These are phyloP conservation scores for Tolypocladium inflatum DNA, from an alignment of 2,329 filamentous ascomycete genomes.

Conservation along the genomic window DNA sequence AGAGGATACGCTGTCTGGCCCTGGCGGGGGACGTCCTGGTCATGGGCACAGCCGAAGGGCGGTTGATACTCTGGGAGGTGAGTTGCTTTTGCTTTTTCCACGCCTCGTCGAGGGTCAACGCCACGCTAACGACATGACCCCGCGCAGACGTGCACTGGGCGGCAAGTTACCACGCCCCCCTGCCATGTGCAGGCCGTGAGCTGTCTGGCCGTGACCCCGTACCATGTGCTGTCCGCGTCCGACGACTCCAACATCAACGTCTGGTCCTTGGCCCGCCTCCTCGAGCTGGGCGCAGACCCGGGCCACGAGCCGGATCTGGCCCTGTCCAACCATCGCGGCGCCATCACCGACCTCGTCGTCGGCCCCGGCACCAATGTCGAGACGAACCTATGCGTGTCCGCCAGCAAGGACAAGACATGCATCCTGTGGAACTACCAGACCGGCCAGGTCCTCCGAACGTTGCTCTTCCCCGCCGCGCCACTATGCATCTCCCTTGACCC, in stretches of 20 bases:
- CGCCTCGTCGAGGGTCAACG: slow-evolving; percentile 3
- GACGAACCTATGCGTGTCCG: slow-evolving; percentile 75
- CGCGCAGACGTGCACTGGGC: slow-evolving; percentile 59
- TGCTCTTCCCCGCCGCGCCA: slow-evolving; percentile 67
- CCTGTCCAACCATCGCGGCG: slow-evolving; percentile 68
- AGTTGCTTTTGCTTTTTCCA: slow-evolving; percentile 15
- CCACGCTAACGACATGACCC: slow-evolving; percentile 3
- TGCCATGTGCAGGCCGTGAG: slow-evolving; percentile 76
- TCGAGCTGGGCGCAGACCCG: slow-evolving; percentile 46
- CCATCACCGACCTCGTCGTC: slow-evolving; percentile 53
- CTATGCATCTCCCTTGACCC: slow-evolving; percentile 70
- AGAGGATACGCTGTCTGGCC: slow-evolving; percentile 71
- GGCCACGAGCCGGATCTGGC: slow-evolving; percentile 64
- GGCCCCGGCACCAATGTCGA: slow-evolving; percentile 58
- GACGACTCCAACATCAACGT: slow-evolving; percentile 86
- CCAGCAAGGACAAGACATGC: slow-evolving; percentile 77
- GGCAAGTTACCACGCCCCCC: slow-evolving; percentile 65
- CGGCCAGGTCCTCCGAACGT: slow-evolving; percentile 67
- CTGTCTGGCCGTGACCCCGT: slow-evolving; percentile 60
- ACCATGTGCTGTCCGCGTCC: slow-evolving; percentile 68
- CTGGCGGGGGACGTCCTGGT: slow-evolving; percentile 65
- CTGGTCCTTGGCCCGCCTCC: slow-evolving; percentile 72
- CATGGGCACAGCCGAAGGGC: slow-evolving; percentile 75
- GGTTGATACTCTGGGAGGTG: slow-evolving; percentile 90
- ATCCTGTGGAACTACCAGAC: slow-evolving; percentile 89